Conservation (phyloP, 169 alveolate genomes). For the Plasmodium relictum region DNA sequence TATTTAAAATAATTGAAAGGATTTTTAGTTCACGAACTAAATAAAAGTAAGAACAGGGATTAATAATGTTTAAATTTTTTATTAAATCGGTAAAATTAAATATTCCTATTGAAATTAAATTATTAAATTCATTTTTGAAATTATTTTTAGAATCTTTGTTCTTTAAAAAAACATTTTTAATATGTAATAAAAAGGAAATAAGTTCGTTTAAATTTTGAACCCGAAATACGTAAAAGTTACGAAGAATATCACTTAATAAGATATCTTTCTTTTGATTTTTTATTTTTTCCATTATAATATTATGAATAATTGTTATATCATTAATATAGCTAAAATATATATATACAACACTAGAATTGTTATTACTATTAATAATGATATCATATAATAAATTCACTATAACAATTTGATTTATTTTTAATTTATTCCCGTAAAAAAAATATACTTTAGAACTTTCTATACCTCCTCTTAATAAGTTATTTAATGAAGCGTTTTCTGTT, state of each 20-base stretch:
- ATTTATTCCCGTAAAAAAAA: slow-evolving; percentile 38
- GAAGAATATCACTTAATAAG: slow-evolving; percentile 11
- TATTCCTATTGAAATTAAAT: slow-evolving; percentile 38
- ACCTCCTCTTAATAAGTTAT: slow-evolving; percentile 25
- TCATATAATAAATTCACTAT: slow-evolving; percentile 30
- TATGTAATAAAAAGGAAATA: slow-evolving; percentile 20
- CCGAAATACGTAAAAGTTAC: slow-evolving; percentile 24
- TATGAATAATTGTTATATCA: slow-evolving; percentile 25
- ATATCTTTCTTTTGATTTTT: slow-evolving; percentile 2
- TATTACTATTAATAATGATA: not conserved
- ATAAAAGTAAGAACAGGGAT: slow-evolving; percentile 21
- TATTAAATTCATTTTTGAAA: not conserved
- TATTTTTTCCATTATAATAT: slow-evolving; percentile 34
- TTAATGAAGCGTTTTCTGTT: slow-evolving; percentile 12
- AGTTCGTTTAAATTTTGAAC: slow-evolving; percentile 30
- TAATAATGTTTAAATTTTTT: slow-evolving; percentile 12
- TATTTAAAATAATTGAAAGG: slow-evolving; percentile 5
- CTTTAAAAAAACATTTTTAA: not conserved
- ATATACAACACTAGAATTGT: slow-evolving; percentile 15
- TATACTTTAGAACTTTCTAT: slow-evolving; percentile 30
- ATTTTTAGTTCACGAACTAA: slow-evolving; percentile 39
- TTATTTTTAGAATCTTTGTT: slow-evolving; percentile 10
- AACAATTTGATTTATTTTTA: slow-evolving; percentile 48
- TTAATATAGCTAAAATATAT: slow-evolving; percentile 48
- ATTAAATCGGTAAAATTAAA: slow-evolving; percentile 41